Base-by-base conservation (phyloP, 257 asterid genomes). In the Solanum piurae region DNA sequence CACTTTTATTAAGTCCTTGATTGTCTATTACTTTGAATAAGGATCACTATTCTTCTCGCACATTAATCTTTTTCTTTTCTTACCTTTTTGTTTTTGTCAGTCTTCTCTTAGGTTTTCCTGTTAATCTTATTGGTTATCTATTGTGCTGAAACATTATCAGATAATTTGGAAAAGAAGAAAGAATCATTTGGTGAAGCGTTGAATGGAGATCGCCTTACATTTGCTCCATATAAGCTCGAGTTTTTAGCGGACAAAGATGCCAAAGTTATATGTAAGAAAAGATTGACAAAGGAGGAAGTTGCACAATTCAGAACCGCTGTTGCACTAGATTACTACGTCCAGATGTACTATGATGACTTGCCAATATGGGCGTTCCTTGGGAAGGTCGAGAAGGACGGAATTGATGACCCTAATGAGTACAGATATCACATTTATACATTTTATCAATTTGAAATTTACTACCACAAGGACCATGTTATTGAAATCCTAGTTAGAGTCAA, bases 291-390 rank as follows among this genome's bases (percentile, higher is more conserved):
- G 86, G 89, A 87, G 82, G 89, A 89, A 87, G 88, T 84, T 44
- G 72, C 83, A 5, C 83, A 18, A 40, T 89, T 89, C 60, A 84
- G 75, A 84, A 75, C 86, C 20, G 85, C 86, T 46, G 21, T 87
- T 84, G 31, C 58, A 66, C 79, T 60, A 49, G 91, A 89, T 49
- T 89, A 89, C 86, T 89, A 62, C 36, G 8, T 55, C 71, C 88
- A 89, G 25, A 75, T 89, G 86, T 89, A 83, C 86, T 87, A 62
- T 34, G 91, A 89, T 74, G 88, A 87, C 86, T 64, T 89, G 42
- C 91, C 88, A 74, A 11, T 87, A 1, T 87, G 91, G 91, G 87
- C 42, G 23, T 89, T 87, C 46, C 4, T 89, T n/a, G 91, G 89
- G 38, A 83, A 46, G 34, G 83, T 83, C 69, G 74, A 83, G 9